Percentiles rank a stretch among this genome's conserved stretches.
Conservation (phyloP, 2,329 filamentous ascomycete species). For the Beauveria sp. region DNA sequence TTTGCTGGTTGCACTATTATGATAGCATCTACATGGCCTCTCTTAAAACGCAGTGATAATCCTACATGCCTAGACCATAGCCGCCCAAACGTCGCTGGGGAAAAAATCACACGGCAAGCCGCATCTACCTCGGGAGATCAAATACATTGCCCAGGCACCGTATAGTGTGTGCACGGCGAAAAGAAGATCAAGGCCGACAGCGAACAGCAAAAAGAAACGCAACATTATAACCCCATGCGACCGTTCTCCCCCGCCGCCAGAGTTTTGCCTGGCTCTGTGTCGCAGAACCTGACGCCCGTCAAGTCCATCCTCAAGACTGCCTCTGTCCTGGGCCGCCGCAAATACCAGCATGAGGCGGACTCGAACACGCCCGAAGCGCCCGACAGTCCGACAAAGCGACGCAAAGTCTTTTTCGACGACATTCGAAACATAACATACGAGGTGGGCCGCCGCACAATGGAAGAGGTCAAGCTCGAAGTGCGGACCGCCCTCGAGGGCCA, state of each 20-base stretch:
- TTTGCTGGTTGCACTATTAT: background rate
- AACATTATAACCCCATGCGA: conserved; percentile 20
- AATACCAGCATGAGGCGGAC: conserved; percentile 35
- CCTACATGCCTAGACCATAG: conserved; percentile 11
- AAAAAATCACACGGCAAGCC: background rate
- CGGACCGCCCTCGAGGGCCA: conserved; percentile 50
- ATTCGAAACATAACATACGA: conserved; percentile 50
- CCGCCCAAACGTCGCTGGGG: conserved; percentile 9
- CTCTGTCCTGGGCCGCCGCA: conserved; percentile 37
- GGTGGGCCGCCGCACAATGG: conserved; percentile 44
- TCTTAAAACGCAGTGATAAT: background rate
- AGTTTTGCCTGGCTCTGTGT: conserved; percentile 25
- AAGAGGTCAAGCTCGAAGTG: conserved; percentile 49
- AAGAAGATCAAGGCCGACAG: background rate
- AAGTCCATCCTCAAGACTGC: conserved; percentile 47
- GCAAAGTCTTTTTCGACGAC: conserved; percentile 52
- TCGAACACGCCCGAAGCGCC: conserved; percentile 31
- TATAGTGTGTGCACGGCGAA: background rate
- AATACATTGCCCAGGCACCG: background rate
- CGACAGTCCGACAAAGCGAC: conserved; percentile 43
- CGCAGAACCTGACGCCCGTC: conserved; percentile 33
- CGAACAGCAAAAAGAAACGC: background rate
- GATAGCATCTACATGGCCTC: conserved; percentile 2
- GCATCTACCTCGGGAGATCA: background rate
- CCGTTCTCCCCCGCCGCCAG: conserved; percentile 29